Base-by-base conservation (phyloP, 1,284 basidiomycete genomes). In the Heterobasidion occidentale region DNA sequence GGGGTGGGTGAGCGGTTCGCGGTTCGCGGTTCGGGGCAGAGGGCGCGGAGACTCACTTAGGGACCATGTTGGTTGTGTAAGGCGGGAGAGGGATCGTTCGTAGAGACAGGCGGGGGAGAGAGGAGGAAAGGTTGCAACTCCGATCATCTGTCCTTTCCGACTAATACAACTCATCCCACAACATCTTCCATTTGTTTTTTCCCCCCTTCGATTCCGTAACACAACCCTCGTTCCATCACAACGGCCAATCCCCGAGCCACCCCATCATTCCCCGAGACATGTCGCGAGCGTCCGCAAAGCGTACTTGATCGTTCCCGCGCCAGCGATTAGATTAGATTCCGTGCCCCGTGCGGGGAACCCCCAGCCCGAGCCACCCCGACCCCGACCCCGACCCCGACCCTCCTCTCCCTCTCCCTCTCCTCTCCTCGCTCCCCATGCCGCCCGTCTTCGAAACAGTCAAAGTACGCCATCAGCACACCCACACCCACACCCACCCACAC, bases 401-500 rank as follows among this genome's bases (percentile, higher is more conserved):
- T 47, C 20, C 17, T 17, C 9, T 47, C 33, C 51, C n/a, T n/a
- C 51, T 20, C 38, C 36, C 42, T 9, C 46, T 47, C 20, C 17
- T n/a, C 8, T 47, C 36, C 42, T 11, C 12, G n/a, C 7, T 20
- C 44, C 17, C 38, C n/a, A 81, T 81, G 79, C 59, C 73, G 52
- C 91, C 91, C 20, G 88, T 91, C 71, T 93, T 93, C 66, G 88
- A 93, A 70, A 88, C 86, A 9, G 85, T 92, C 60, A 86, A 85
- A 71, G 91, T 27, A 27, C 27, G 27, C 27, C 27, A 27, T 27
- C 27, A 27, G 27, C 27, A 27, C 27, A 27, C 82, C 3, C 27
- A 63, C 58, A 66, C 59, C n/a, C 12, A 8, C 44, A 20, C 38
- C 42, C 7, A 38, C 46, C 5, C 33, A 20, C 17, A 9, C 27